Evolutionary conservation across 495 filamentous ascomycete genomes (phyloP), one percentile per base, ranked within the genome.

Genomic region (Tetracladium marchalianum): DNA sequence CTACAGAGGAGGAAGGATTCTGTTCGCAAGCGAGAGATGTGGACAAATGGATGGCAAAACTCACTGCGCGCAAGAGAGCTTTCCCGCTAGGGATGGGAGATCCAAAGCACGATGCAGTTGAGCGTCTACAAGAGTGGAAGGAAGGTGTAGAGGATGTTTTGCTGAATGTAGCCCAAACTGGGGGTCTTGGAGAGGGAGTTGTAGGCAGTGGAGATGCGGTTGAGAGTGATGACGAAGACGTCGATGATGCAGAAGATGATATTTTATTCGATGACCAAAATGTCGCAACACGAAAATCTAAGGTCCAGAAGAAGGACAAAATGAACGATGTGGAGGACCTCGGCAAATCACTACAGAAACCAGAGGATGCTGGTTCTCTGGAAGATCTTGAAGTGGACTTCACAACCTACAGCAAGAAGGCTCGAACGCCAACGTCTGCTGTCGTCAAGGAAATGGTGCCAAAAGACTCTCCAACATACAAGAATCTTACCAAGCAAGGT

Each of bases 41-140:
- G 1, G 90, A 97, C 55, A 90, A 81, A 57, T 97, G 90, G 92
- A 84, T 97, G 80, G 90, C 90, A 31, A 92, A 83, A 55, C 68
- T 97, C 45, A 95, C 87, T 0, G 84, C 78, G 2, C 72, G 78
- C 50, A 92, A 85, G 62, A 66, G 71, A 46, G 77, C 87, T 0
- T 96, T 81, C 54, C 92, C 90, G 1, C 64, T 97, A 2, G 90
- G 90, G 1, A 80, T 90, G 70, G 87, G 84, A 1, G 88, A 96
- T 66, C 76, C 84, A 38, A 94, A 88, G 63, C 74, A 69, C 15
- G 81, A 90, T 57, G 78, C 77, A 11, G 64, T 69, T 34, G 57
- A 71, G 17, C 70, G 81, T 22, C 55, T 96, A 37, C 64, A 71
- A 15, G 86, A 94, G 57, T 97, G 90, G 90, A 71, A 71, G 11